These are phyloP conservation scores for Hypoxylon crocopeplum DNA, from an alignment of 495 filamentous ascomycete species.

Conservation along the genomic window DNA sequence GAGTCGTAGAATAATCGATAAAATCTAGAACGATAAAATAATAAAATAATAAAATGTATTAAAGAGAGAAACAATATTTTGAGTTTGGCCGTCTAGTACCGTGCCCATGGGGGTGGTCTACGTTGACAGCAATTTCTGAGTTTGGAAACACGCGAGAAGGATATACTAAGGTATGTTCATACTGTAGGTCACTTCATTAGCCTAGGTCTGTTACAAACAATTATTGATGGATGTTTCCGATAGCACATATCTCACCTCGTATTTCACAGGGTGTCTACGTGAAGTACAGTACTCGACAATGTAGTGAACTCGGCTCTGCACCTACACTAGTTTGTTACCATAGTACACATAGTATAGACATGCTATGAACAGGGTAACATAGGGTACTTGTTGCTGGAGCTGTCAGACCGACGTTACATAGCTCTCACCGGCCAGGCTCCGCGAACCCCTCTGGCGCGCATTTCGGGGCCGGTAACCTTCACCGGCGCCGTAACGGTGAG, in stretches of 20 bases:
- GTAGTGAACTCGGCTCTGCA: too few relatives aligned
- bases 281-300: neutral
- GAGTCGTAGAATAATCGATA: neutral
- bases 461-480: constrained; percentile 4
- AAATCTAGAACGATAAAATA: constrained; percentile 1
- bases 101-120: constrained; percentile 14
- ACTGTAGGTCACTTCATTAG: neutral
- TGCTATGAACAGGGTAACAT: constrained; percentile 1
- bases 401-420: constrained; percentile 31
- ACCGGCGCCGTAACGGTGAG: constrained; percentile 28
- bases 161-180: neutral
- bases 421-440: constrained; percentile 17
- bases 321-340: too few relatives aligned
- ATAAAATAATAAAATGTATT: neutral
- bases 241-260: neutral
- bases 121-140: constrained; percentile 8
- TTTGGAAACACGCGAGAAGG: constrained; percentile 9
- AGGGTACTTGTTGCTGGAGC: neutral
- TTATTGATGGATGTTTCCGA: too few relatives aligned
- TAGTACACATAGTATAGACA: neutral
- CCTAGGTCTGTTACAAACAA: neutral
- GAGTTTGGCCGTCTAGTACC: too few relatives aligned
- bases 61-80: neutral
- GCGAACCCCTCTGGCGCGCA: neutral
- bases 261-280: constrained; percentile 1